Evolutionary conservation across 495 filamentous ascomycete species (phyloP), one percentile per base, ranked within the genome.

Genomic region (Schizothecium vesticola): DNA sequence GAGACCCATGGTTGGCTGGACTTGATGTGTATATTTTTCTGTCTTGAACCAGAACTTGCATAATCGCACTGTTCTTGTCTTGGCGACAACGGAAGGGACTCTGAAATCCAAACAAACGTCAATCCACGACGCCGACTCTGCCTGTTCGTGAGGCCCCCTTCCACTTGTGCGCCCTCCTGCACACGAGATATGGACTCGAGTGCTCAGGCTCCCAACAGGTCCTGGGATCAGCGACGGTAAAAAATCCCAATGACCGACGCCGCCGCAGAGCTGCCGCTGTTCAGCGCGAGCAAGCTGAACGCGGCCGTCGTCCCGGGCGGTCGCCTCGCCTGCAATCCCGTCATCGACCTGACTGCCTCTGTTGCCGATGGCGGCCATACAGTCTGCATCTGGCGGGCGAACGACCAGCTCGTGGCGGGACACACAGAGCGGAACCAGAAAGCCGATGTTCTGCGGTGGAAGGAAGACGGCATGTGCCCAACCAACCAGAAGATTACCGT

Each of bases 291-390:
- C 65, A 72, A 76, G 59, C 76, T 87, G 57, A 76, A 78, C 56
- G 70, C 77, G 22, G 75, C 71, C 19, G 71, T 76, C 16, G 71
- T 75, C 19, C 65, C 73, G 9, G 72, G 69, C 62, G 77, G 80
- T 65, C 83, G 87, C 63, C 73, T 93, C 31, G 82, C 89, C 19
- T 92, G 90, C 77, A 94, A 92, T 79, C 92, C 93, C 11, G 87
- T 87, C 25, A 91, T 94, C 86, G 91, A 95, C 78, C 83, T 97
- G 64, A 80, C 92, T 36, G 89, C 88, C n/a, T 88, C 88, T 16
- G 92, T 70, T 71, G 92, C 75, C 61, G 92, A 91, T 64, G 88
- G 88, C 0, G 89, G 90, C 72, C 80, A 84, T 5, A 88, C 90
- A 3, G 89, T 94, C 58, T 69, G 70, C 72, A 87, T 91, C 7